Conservation (phyloP, 108 stramenopile genomes). For the Skeletonema marinoi region DNA sequence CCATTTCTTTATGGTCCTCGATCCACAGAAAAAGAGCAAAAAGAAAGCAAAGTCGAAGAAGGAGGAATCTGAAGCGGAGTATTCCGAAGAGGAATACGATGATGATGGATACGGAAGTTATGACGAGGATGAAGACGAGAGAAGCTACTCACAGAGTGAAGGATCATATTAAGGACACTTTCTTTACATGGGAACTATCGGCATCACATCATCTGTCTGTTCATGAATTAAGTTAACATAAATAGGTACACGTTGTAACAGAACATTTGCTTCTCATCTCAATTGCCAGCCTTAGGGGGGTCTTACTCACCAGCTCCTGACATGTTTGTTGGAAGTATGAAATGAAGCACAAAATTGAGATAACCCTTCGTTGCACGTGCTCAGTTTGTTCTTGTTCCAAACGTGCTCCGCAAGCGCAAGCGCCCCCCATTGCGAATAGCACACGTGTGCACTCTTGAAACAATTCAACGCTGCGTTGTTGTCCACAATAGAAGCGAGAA, state of each 20-base stretch:
- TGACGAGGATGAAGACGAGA: background rate
- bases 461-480: background rate
- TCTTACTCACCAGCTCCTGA: background rate
- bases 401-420: background rate
- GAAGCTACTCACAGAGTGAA: background rate
- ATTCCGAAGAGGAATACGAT: conserved; percentile 8
- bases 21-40: conserved; percentile 3
- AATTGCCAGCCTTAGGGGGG: background rate
- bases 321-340: background rate
- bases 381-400: background rate
- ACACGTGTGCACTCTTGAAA: background rate
- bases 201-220: background rate
- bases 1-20: background rate
- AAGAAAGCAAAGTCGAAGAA: conserved; percentile 2
- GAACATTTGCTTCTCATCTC: background rate
- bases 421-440: background rate
- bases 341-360: background rate
- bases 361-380: background rate
- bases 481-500: background rate
- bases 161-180: background rate
- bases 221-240: background rate
- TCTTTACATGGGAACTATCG: background rate
- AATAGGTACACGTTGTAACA: background rate
- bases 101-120: background rate
- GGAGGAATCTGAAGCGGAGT: background rate